Conservation (phyloP, 139 green algal species). For the Mesostigma viride region DNA sequence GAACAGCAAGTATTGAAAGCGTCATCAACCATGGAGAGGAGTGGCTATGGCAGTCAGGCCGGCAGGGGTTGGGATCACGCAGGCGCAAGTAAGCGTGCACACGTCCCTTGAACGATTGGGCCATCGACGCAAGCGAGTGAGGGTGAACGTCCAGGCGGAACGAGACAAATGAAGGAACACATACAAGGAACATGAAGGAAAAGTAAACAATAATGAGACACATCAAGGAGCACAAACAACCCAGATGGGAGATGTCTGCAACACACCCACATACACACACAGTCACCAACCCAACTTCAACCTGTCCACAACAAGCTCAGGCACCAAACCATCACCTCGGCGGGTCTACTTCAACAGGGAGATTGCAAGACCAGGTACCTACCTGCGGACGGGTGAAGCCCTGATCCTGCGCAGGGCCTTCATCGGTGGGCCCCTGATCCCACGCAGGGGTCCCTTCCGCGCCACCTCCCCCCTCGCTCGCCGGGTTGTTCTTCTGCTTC, state of each 20-base stretch:
- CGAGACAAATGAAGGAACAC: background rate
- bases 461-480: background rate
- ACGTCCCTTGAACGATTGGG: background rate
- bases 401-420: too few species aligned
- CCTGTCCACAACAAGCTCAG: background rate
- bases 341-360: background rate
- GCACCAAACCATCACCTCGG: background rate
- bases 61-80: background rate
- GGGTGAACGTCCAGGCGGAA: background rate
- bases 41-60: background rate
- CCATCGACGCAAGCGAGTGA: background rate
- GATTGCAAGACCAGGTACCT: background rate
- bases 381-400: constrained; percentile 71
- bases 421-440: constrained; percentile 83
- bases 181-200: too few species aligned
- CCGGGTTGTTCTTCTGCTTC: background rate
- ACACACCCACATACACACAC: too few species aligned
- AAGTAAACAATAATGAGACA: background rate
- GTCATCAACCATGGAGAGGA: background rate
- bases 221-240: background rate
- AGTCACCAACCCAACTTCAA: background rate
- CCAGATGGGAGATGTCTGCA: background rate
- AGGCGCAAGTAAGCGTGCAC: background rate
- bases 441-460: constrained; percentile 21
- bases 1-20: background rate